Evolutionary conservation across 768 basidiomycete genomes (phyloP), one percentile per base, ranked within the genome.

Genomic region (Pholiota microspora): DNA sequence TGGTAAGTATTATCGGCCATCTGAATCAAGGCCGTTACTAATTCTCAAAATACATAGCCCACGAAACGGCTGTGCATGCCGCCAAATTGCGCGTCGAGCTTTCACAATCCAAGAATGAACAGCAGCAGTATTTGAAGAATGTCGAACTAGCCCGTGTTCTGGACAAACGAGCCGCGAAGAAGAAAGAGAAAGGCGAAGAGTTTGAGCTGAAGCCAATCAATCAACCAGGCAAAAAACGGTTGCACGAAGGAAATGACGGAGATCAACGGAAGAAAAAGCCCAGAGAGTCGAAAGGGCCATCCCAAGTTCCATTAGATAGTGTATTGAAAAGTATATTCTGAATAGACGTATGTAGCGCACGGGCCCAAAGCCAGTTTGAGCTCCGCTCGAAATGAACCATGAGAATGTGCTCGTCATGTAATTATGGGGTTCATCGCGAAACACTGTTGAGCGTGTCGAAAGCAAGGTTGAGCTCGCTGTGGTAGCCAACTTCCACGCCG

Each of bases 31-130:
- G n/a, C 34, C 3, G 51, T 29, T 51, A 29, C 40, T 47, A 13
- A 47, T 24, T 15, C 18, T 42, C 40, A 23, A 42, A 2, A 13
- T 45, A 21, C 45, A 51, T 31, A 98, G 97, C 95, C 25, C 91
- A 98, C 62, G 97, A 98, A 72, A 85, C 92, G 7, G 94, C 94
- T 15, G 76, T 92, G 15, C 93, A 94, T 64, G 73, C 86, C 4
- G 91, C 94, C 5, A 89, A 89, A 66, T 74, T 99, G n/a, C 92
- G 96, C 4, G 84, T 91, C 31, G 94, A 98, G 65, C 80, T 99
- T 23, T 82, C 92, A 0, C 89, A 94, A 63, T 96, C 94, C 21
- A 84, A 79, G 64, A 74, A 81, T 27, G 97, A 98, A 71, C 95
- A 99, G 67, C 83, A 84, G 42, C 92, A 95, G 32, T 98, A 99